Percentiles rank a stretch among this genome's conserved stretches.
These are phyloP conservation scores for Scenedesmus sp. DNA, from an alignment of 163 green algal species.

Conservation along the genomic window DNA sequence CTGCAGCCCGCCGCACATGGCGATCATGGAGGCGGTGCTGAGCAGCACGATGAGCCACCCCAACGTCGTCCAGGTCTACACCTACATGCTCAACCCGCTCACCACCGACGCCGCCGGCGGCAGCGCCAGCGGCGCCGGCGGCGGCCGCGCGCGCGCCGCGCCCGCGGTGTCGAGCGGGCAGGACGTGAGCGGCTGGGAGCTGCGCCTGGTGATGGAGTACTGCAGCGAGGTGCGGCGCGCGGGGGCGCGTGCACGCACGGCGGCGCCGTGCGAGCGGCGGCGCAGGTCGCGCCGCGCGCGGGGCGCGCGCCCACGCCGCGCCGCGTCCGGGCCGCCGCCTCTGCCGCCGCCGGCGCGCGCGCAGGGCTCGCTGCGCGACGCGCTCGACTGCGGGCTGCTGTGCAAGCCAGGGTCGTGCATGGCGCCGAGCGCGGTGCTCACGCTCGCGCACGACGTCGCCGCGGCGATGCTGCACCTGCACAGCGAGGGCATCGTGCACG, in stretches of 20 bases:
- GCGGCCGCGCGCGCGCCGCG: not conserved
- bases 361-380: conserved; percentile 43
- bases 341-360: not conserved
- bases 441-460: conserved; percentile 32
- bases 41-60: conserved; percentile 44
- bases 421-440: conserved; percentile 24
- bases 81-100: conserved; percentile 40
- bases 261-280: not conserved
- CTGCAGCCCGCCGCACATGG: conserved; percentile 50
- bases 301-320: too few relatives aligned
- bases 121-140: too few relatives aligned
- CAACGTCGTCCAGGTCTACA: conserved; percentile 50
- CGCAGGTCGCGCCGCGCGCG: too few relatives aligned
- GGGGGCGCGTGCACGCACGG: too few relatives aligned
- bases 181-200: conserved; percentile 24
- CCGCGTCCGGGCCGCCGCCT: too few relatives aligned
- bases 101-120: not conserved
- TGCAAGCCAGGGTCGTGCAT: conserved; percentile 5
- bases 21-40: conserved; percentile 53
- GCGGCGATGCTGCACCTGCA: conserved; percentile 47
- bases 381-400: conserved; percentile 37
- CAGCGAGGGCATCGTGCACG: conserved; percentile 47
- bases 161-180: too few relatives aligned
- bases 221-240: conserved; percentile 10
- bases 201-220: conserved; percentile 34